Percentiles rank a stretch among this genome's conserved stretches.
Evolutionary conservation across 2,329 filamentous ascomycete species (phyloP).

Genomic region (Coniella vitis): DNA sequence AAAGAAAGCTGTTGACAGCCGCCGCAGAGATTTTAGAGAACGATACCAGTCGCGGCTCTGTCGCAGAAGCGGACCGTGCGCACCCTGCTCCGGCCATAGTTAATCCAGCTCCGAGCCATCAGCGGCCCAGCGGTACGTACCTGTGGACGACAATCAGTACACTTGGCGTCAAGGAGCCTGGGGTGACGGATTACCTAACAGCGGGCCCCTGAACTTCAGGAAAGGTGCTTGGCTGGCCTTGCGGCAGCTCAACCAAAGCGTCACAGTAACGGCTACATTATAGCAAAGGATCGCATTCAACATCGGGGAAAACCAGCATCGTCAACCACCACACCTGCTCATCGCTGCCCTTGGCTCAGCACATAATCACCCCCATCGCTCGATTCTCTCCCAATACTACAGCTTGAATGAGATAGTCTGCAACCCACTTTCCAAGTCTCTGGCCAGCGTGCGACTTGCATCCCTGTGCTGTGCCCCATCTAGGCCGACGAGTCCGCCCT

Average conservation of each 20-base stretch:
- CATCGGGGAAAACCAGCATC: not conserved
- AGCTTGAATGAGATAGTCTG: slow-evolving; percentile 8
- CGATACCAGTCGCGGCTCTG: not conserved
- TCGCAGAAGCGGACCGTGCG: slow-evolving; percentile 6
- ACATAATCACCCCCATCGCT: not conserved
- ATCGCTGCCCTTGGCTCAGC: not conserved
- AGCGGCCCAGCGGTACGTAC: too few relatives aligned
- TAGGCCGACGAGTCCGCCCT: slow-evolving; percentile 12
- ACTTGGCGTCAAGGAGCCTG: not conserved
- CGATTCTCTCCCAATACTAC: not conserved
- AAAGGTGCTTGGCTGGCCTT: slow-evolving; percentile 12
- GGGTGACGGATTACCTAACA: not conserved
- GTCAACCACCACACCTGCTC: not conserved
- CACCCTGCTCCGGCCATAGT: not conserved
- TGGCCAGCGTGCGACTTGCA: slow-evolving; percentile 19
- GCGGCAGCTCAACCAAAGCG: not conserved
- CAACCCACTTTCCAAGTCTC: slow-evolving; percentile 3
- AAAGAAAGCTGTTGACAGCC: slow-evolving; percentile 14
- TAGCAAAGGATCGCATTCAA: not conserved
- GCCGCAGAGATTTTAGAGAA: slow-evolving; percentile 15
- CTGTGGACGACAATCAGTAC: not conserved
- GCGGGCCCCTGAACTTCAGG: slow-evolving; percentile 4
- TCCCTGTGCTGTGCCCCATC: slow-evolving; percentile 17
- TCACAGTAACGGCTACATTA: slow-evolving; percentile 1
- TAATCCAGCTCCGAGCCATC: slow-evolving; percentile 2